Evolutionary conservation across 139 green algal species (phyloP), one percentile per base, ranked within the genome.

Genomic region (Limnomonas spitsbergensis): DNA sequence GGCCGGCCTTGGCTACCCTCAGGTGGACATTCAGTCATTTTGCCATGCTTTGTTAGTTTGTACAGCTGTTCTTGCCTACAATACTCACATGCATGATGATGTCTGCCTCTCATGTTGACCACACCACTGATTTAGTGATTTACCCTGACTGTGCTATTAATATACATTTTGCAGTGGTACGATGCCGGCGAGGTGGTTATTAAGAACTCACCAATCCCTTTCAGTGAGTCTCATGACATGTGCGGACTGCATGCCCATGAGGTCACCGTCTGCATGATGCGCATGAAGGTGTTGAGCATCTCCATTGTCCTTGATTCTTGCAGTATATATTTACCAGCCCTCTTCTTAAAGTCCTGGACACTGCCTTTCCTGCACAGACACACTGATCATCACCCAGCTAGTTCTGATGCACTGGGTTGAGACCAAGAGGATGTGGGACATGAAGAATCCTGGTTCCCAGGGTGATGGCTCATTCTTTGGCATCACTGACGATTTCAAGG

Each of bases 371-470:
- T 69, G 2, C 73, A 74, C 83, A 91, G 89, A 72, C 40, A 84
- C 91, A 35, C 83, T 95, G 61, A 35, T 95, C 24, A 86, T 91
- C 67, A 81, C 80, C 53, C 88, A 94, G 85, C 53, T 94, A 2
- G 68, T 92, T 37, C 81, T 96, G 38, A 88, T 87, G 53, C 88
- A 88, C 78, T 96, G 87, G 86, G 91, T 88, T 29, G 90, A 97
- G 90, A 88, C 77, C 78, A 95, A 95, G 90, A 82, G 94, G 38
- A 89, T 87, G 73, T 77, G 84, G 36, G 94, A 97, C 85, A 87
- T 95, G 78, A 78, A 86, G 47, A 96, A 96, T 82, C 94, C 92
- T 32, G 92, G 92, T 69, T 91, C 78, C 79, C 93, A 97, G 88
- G 94, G 73, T 36, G 88, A 95, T 52, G 91, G 91, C 83, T 90